phyloP scores from a whole-genome alignment of 257 asterid species.

The Buddleja alternifolia region DNA sequence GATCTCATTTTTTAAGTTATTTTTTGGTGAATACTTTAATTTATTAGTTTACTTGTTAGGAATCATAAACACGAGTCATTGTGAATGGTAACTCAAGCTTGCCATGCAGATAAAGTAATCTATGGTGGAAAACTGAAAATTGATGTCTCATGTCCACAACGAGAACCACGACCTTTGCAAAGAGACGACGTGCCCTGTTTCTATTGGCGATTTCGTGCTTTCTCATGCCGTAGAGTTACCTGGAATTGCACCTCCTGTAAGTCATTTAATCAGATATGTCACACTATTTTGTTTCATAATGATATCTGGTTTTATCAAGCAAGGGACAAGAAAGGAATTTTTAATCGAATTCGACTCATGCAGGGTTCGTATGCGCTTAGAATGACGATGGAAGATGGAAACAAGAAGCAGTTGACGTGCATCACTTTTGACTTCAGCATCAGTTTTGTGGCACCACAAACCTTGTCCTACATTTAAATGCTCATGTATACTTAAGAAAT shows the following conservation, averaged over 20 bases:
- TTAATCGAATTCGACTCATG: background rate
- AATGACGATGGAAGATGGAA: slow-evolving; percentile 36
- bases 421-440: slow-evolving; percentile 44
- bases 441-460: slow-evolving; percentile 27
- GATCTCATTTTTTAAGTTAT: too few relatives aligned
- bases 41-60: background rate
- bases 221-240: slow-evolving; percentile 41
- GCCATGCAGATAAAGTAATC: slow-evolving; percentile 33
- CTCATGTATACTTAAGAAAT: too few relatives aligned
- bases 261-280: slow-evolving; percentile 9
- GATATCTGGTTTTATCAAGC: too few relatives aligned
- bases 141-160: slow-evolving; percentile 39
- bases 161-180: slow-evolving; percentile 43
- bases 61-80: background rate
- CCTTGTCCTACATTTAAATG: slow-evolving; percentile 25
- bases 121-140: slow-evolving; percentile 40
- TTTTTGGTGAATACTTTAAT: too few relatives aligned
- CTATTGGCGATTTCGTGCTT: slow-evolving; percentile 40
- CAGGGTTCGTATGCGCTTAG: slow-evolving; percentile 43
- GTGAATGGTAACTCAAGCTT: background rate
- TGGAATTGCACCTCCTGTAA: slow-evolving; percentile 41
- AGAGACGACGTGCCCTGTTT: slow-evolving; percentile 40
- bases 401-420: slow-evolving; percentile 38
- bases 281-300: background rate
- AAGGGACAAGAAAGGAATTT: too few relatives aligned